Base-by-base conservation (phyloP, 2,329 filamentous ascomycete genomes). In the Bipolaris cookei region DNA sequence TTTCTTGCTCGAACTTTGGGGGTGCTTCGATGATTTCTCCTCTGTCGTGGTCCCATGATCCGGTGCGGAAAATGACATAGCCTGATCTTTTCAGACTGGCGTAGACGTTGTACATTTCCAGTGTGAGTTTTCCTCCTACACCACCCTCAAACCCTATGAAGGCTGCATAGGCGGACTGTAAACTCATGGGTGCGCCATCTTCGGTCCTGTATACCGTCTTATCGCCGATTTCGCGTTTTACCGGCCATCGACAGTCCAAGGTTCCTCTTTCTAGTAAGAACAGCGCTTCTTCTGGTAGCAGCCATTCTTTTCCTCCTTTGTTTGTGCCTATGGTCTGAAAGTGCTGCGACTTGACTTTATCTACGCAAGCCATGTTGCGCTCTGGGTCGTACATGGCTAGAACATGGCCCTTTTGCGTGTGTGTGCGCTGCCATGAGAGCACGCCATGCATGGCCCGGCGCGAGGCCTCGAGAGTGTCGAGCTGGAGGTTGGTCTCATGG, bases 41-140 rank as follows among this genome's bases (percentile, higher is more conserved):
- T 46, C 61, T 65, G 2, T 73, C 66, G 1, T 75, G 67, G 13
- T 75, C 67, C 64, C 78, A 74, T 78, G 75, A 81, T 77, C 83
- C 48, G 84, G 91, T 90, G 52, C 94, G 86, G 58, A 90, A 81
- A 16, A 98, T 86, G 47, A 89, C 85, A 78, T 96, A 98, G 16
- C 95, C 94, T 34, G 86, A 81, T 48, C 95, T 85, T 73, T 90
- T 95, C 67, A 99, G 80, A 51, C 92, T 89, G 1, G 92, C 85
- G 74, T 93, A 99, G 25, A 98, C 94, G 47, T 90, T 90, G 68
- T 92, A 98, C 69, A 91, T 87, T 65, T 96, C 91, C 58, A 97
- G 80, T 0, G 84, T 86, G 63, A 88, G 65, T 8, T 81, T 83
- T 25, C 78, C 76, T 1, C 77, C 76, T 6, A 74, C 64, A 13